These are phyloP conservation scores for Populus hybrid DNA, from an alignment of 441 rosid species.

Conservation along the genomic window DNA sequence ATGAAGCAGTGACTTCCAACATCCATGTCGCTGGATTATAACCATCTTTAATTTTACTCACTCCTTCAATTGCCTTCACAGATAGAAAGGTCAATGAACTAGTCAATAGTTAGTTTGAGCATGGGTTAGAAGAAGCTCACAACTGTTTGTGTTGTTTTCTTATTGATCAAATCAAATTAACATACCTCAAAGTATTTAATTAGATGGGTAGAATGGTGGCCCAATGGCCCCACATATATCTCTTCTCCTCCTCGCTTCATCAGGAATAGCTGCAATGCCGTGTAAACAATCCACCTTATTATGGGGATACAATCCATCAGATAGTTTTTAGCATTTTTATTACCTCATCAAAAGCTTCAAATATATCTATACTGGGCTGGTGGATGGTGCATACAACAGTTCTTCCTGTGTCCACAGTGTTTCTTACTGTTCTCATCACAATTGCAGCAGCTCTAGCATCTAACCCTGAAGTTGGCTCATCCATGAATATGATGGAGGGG, in stretches of 20 bases:
- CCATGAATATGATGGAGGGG: conserved; percentile 85
- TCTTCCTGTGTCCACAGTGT: conserved; percentile 81
- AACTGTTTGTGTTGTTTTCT: background rate
- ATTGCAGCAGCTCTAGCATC: conserved; percentile 88
- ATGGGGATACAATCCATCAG: background rate
- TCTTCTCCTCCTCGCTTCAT: conserved; percentile 78
- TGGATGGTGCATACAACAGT: conserved; percentile 89
- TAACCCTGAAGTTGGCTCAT: conserved; percentile 80
- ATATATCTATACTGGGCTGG: conserved; percentile 82
- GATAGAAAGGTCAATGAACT: background rate
- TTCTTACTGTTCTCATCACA: conserved; percentile 80
- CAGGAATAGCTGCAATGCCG: conserved; percentile 50
- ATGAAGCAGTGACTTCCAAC: conserved; percentile 59
- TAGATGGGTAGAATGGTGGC: conserved; percentile 54
- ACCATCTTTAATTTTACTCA: conserved; percentile 64
- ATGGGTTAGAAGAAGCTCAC: background rate
- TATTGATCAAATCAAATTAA: background rate
- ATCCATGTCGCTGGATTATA: conserved; percentile 93
- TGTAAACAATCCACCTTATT: background rate
- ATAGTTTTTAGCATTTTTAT: background rate
- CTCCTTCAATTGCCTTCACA: conserved; percentile 52
- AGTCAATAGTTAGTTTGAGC: background rate
- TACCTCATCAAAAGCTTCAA: conserved; percentile 87
- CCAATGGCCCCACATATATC: conserved; percentile 78
- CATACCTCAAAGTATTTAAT: conserved; percentile 69